Conservation (phyloP, 345 rosid genomes). For the Geranium brycei region DNA sequence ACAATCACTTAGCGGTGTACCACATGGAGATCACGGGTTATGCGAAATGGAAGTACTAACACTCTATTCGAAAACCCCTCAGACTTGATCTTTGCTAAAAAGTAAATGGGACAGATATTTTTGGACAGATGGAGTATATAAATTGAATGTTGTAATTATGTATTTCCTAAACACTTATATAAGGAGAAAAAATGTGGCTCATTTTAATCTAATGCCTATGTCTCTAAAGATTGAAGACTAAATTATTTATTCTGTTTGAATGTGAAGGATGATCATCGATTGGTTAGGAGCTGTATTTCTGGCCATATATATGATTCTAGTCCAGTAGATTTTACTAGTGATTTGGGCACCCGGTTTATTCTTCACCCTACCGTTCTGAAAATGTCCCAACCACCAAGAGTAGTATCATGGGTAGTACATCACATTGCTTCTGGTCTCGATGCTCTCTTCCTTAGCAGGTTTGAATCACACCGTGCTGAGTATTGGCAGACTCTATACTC, state of each 20-base stretch:
- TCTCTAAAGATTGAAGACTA: background rate
- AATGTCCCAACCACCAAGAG: constrained; percentile 59
- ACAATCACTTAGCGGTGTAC: no score
- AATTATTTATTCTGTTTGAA: background rate
- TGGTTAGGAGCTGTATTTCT: constrained; percentile 60
- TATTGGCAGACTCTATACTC: constrained; percentile 91
- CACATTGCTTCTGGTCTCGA: constrained; percentile 67
- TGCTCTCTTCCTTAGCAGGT: constrained; percentile 66
- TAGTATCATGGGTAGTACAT: constrained; percentile 60
- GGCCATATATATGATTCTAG: constrained; percentile 75
- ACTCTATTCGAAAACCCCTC: no score
- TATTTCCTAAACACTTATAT: no score
- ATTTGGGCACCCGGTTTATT: constrained; percentile 53
- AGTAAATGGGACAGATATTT: no score
- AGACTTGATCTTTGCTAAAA: no score
- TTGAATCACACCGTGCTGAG: constrained; percentile 82
- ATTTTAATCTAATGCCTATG: background rate
- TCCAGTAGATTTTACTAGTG: constrained; percentile 87
- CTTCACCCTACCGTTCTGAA: constrained; percentile 74
- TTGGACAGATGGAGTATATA: no score
- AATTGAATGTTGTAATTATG: no score
- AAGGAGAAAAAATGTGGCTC: background rate
- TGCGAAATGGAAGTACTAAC: no score
- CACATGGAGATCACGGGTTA: no score
- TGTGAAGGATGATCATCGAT: constrained; percentile 50